Evolutionary conservation across 176 grass and related monocot genomes (phyloP).

Genomic region (Rhynchospora pubera): DNA sequence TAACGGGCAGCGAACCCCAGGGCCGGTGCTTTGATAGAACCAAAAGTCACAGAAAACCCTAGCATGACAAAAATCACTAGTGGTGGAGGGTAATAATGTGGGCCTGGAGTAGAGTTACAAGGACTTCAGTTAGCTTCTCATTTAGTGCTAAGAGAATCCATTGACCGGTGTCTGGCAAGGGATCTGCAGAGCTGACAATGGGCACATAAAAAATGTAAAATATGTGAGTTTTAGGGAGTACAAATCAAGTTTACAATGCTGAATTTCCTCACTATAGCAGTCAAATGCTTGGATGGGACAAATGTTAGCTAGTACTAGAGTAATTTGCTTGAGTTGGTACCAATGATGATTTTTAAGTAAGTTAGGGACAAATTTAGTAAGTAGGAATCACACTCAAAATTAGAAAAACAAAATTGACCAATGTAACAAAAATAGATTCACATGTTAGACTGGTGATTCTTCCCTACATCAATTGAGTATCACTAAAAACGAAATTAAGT

Average conservation of each 20-base stretch:
- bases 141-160: constrained; percentile 79
- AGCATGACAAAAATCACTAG: constrained; percentile 92
- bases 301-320: neutral
- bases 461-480: neutral
- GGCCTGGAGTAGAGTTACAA: constrained; percentile 63
- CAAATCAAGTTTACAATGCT: neutral
- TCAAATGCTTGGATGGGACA: neutral
- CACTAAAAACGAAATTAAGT: neutral
- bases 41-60: constrained; percentile 69
- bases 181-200: constrained; percentile 50
- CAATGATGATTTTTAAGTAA: neutral
- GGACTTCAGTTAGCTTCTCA: constrained; percentile 51
- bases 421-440: neutral
- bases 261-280: neutral
- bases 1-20: constrained; percentile 72
- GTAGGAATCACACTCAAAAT: neutral
- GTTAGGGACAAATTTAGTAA: neutral
- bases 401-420: neutral
- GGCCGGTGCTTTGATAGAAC: constrained; percentile 80
- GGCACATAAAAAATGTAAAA: neutral
- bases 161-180: constrained; percentile 86
- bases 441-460: neutral
- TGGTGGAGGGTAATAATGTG: constrained; percentile 77
- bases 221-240: neutral
- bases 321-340: neutral